Base-by-base conservation (phyloP, 139 green algal genomes). In the Chloropicon primus region DNA sequence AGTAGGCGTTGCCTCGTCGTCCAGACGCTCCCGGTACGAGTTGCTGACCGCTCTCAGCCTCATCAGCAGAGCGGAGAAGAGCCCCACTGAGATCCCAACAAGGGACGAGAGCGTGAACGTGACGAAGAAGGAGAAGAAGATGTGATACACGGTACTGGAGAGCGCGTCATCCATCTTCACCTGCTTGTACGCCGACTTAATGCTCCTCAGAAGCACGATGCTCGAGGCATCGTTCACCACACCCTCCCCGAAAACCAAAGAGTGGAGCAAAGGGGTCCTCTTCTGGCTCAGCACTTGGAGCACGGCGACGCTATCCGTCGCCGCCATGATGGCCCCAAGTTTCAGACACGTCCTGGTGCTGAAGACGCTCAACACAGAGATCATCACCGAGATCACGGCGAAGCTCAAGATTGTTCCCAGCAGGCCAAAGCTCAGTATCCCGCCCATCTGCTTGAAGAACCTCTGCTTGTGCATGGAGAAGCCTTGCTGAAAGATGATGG, bases 181-280 rank as follows among this genome's bases (percentile, higher is more conserved):
- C 62, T 21, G 21, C 23, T 21, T 27, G 71, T 23, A 27, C 28
- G 62, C 21, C 21, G 5, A 28, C 22, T 24, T 24, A 1, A 97
- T 85, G 2, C 91, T 85, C 2, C 86, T 82, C 71, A 97, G 88
- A 77, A 97, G 86, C 54, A 96, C 93, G 2, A 97, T 85, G 10
- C 84, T 85, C 26, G 90, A 91, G 28, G 93, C 93, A 73, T 97
- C 93, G 76, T 97, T 97, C 27, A 97, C 89, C 26, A 97, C 91
- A 0, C 92, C 93, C 78, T 97, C 92, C 0, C 92, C 92, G 84
- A 97, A 97, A 25, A 97, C 90, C 23, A 97, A 81, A 21, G 78
- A 85, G 88, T 94, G 95, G 22, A 97, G 88, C 26, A 92, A 54
- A 0, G 93, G 92, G 25, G 78, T 80, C 53, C 79, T 26, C 1